A percentile compares a stretch with the other conserved stretches of the same genome.
Conservation (phyloP, 169 alveolate genomes). For the Eimeria acervulina region DNA sequence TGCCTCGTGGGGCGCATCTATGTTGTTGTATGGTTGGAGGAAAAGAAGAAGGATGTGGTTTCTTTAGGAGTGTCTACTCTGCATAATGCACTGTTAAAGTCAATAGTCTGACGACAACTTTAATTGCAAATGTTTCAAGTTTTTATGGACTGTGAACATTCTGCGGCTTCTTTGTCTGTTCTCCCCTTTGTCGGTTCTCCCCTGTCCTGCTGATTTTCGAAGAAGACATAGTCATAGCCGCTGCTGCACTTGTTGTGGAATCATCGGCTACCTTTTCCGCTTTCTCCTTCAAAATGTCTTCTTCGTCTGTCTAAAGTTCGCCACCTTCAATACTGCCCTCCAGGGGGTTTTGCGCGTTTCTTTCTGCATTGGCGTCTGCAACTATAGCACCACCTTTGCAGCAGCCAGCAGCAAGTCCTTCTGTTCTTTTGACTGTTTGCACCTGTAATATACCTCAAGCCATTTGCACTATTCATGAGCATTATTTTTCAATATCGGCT, state of each 20-base stretch:
- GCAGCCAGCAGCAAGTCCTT: neutral
- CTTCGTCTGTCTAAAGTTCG: no score
- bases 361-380: neutral
- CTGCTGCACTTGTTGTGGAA: neutral
- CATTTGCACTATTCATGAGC: neutral
- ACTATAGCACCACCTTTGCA: neutral
- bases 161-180: neutral
- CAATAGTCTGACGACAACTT: neutral
- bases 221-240: neutral
- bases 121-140: neutral
- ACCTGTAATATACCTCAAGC: neutral
- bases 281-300: neutral
- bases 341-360: no score
- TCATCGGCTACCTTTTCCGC: neutral
- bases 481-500: neutral
- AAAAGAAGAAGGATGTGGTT: neutral
- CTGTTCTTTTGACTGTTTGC: neutral
- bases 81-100: neutral
- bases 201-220: neutral
- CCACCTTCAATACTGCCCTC: neutral
- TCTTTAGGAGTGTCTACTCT: neutral
- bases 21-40: no score
- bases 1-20: conserved; percentile 18
- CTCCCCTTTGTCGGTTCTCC: neutral
- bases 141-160: neutral